Evolutionary conservation across 2,329 filamentous ascomycete genomes (phyloP).

Genomic region (Aspergillus fijiensis): DNA sequence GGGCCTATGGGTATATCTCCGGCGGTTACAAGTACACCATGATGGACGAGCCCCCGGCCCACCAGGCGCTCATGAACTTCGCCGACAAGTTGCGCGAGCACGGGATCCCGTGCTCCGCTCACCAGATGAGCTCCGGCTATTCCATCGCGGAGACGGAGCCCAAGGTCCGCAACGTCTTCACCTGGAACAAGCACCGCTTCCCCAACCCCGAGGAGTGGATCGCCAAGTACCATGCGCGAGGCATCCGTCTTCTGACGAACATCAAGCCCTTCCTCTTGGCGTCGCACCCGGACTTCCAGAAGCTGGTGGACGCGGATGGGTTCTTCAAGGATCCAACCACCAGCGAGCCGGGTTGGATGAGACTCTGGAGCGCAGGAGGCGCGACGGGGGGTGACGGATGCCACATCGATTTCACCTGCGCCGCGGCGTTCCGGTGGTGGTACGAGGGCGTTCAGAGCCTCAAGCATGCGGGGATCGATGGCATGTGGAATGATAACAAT

Average conservation of each 20-base stretch:
- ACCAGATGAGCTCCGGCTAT: conserved; percentile 72
- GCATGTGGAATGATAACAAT: conserved; percentile 79
- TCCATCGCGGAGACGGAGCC: conserved; percentile 66
- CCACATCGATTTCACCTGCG: conserved; percentile 71
- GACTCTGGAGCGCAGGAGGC: conserved; percentile 71
- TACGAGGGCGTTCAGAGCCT: conserved; percentile 64
- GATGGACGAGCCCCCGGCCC: conserved; percentile 56
- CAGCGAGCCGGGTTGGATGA: conserved; percentile 55
- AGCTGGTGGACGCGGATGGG: conserved; percentile 57
- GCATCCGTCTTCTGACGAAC: conserved; percentile 68
- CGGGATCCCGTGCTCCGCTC: conserved; percentile 68
- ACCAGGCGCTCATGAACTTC: conserved; percentile 60
- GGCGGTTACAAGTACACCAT: conserved; percentile 65
- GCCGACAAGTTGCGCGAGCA: conserved; percentile 61
- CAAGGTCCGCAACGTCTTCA: conserved; percentile 69
- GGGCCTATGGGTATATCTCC: conserved; percentile 71
- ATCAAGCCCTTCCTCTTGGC: conserved; percentile 71
- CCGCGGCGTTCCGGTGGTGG: conserved; percentile 69
- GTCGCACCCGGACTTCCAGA: conserved; percentile 66
- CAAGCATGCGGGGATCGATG: conserved; percentile 65
- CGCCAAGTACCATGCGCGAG: conserved; percentile 60
- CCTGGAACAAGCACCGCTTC: conserved; percentile 70
- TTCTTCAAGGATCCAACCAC: conserved; percentile 64
- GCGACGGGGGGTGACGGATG: conserved; percentile 68
- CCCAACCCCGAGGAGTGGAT: conserved; percentile 66